phyloP scores from a whole-genome alignment of 345 rosid genomes.

The Eucalyptus pumila region DNA sequence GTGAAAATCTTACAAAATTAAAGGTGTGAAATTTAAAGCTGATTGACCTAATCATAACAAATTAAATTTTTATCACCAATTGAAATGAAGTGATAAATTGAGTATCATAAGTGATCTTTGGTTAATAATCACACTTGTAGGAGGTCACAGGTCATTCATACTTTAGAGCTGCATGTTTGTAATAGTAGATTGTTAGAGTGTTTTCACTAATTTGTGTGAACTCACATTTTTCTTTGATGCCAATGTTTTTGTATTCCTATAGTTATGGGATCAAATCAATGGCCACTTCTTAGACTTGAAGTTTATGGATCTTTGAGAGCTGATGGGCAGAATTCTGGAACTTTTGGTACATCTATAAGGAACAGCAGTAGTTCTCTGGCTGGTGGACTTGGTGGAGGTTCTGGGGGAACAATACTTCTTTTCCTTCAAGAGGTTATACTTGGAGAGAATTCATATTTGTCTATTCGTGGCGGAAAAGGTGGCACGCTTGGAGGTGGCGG shows the following conservation, averaged over 20 bases:
- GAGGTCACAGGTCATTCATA: not conserved
- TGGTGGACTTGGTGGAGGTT: conserved; percentile 96
- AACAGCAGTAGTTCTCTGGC: conserved; percentile 37
- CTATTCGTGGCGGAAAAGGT: conserved; percentile 79
- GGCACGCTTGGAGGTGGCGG: conserved; percentile 90
- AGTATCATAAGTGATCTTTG: not conserved
- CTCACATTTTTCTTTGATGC: not conserved
- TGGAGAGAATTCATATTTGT: conserved; percentile 50
- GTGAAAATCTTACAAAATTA: not conserved
- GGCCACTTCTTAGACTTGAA: conserved; percentile 70
- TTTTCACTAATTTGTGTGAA: not conserved
- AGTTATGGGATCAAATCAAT: conserved; percentile 85
- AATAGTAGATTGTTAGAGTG: not conserved
- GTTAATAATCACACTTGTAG: not conserved
- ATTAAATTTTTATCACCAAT: not conserved
- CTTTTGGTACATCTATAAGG: conserved; percentile 18
- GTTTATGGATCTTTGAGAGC: conserved; percentile 66
- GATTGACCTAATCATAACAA: not conserved
- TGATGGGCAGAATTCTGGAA: conserved; percentile 73
- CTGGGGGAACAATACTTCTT: conserved; percentile 97
- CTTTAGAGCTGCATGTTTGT: not conserved
- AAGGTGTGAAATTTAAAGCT: not conserved
- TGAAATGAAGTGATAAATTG: not conserved
- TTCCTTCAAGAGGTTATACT: conserved; percentile 80
- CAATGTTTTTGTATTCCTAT: not conserved